These are phyloP conservation scores for Brassica napus DNA, from an alignment of 345 rosid species.

Conservation along the genomic window Da-Ae NC_063439.1:4351001-4351500, in stretches of 20 bases:
- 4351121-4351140: conserved; percentile 75
- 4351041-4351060: conserved; percentile 82
- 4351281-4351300: conserved; percentile 40
- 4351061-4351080: conserved; percentile 84
- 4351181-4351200: conserved; percentile 68
- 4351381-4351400: conserved; percentile 29
- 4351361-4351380: background rate
- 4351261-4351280: conserved; percentile 55
- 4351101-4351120: conserved; percentile 88
- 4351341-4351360: conserved; percentile 12
- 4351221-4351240: conserved; percentile 66
- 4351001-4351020: conserved; percentile 81
- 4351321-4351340: background rate
- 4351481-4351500: background rate
- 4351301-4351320: conserved; percentile 16
- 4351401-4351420: conserved; percentile 11
- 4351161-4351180: conserved; percentile 68
- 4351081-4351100: conserved; percentile 84
- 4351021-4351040: conserved; percentile 82
- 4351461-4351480: conserved; percentile 13
- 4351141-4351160: conserved; percentile 81
- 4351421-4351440: conserved; percentile 5
- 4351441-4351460: conserved; percentile 5
- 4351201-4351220: conserved; percentile 76
- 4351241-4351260: conserved; percentile 48